A percentile compares a stretch with the other conserved stretches of the same genome.
These are phyloP conservation scores for Alternaria viburni DNA, from an alignment of 2,329 filamentous ascomycete species.

Conservation along the genomic window DNA sequence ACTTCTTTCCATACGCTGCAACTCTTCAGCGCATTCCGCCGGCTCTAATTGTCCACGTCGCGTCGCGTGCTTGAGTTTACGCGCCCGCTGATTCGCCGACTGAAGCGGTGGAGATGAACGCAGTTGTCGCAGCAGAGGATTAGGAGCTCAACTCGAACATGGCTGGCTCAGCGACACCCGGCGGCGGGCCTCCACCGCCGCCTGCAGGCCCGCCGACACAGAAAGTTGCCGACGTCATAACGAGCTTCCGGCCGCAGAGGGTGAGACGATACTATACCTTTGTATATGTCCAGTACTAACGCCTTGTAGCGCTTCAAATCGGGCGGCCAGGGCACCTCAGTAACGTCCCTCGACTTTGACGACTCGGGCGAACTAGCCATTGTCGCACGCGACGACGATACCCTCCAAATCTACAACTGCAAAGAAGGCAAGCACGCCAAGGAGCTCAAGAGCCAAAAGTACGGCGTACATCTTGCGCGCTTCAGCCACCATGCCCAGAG, in stretches of 20 bases:
- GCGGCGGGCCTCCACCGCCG: conserved; percentile 34
- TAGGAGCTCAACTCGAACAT: conserved; percentile 26
- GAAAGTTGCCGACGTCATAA: conserved; percentile 78
- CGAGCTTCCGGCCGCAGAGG: conserved; percentile 79
- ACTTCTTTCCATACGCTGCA: not conserved
- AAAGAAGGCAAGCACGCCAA: conserved; percentile 90
- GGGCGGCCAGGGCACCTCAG: conserved; percentile 61
- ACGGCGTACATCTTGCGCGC: conserved; percentile 89
- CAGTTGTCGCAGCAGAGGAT: conserved; percentile 5
- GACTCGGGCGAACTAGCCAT: conserved; percentile 92
- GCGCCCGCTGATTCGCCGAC: conserved; percentile 4
- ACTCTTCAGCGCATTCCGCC: conserved; percentile 17
- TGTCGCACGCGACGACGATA: conserved; percentile 90
- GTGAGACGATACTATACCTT: conserved; percentile 53
- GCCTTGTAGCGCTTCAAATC: conserved; percentile 53
- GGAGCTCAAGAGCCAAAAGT: conserved; percentile 91
- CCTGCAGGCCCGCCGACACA: conserved; percentile 48
- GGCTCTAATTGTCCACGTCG: conserved; percentile 15
- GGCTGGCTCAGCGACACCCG: conserved; percentile 44
- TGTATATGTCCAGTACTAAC: conserved; percentile 13
- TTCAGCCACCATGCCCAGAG: conserved; percentile 92
- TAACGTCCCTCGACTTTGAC: conserved; percentile 95
- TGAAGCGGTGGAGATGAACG: conserved; percentile 7
- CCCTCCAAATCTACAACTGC: conserved; percentile 93
- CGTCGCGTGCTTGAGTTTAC: conserved; percentile 4